Conservation (phyloP, 2,329 filamentous ascomycete species). For the Trichoderma oligosporum region DNA sequence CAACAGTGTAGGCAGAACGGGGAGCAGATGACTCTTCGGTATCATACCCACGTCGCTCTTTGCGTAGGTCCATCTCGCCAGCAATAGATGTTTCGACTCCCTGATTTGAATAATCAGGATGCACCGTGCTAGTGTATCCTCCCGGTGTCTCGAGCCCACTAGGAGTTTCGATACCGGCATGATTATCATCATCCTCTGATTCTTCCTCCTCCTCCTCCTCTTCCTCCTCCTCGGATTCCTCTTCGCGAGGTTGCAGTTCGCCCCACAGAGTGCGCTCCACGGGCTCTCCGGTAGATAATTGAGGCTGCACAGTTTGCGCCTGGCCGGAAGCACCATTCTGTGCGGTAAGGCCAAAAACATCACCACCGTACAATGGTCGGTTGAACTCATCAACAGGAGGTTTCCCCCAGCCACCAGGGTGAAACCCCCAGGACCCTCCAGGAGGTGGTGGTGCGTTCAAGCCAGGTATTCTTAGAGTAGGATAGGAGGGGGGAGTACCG, state of each 20-base stretch:
- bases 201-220: constrained; percentile 76
- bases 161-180: constrained; percentile 67
- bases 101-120: constrained; percentile 69
- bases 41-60: constrained; percentile 74
- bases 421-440: constrained; percentile 90
- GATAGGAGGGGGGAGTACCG: constrained; percentile 90
- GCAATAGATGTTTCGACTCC: constrained; percentile 68
- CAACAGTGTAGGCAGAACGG: constrained; percentile 79
- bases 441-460: constrained; percentile 89
- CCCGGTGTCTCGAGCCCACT: constrained; percentile 76
- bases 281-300: constrained; percentile 60
- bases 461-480: constrained; percentile 89
- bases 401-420: constrained; percentile 93
- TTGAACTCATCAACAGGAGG: constrained; percentile 93
- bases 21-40: constrained; percentile 76
- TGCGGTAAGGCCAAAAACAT: constrained; percentile 77
- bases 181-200: constrained; percentile 59
- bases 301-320: constrained; percentile 37
- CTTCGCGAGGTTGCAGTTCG: constrained; percentile 76
- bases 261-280: constrained; percentile 90
- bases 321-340: constrained; percentile 39
- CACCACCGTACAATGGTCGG: constrained; percentile 84
- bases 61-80: constrained; percentile 88
- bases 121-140: constrained; percentile 74
- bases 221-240: constrained; percentile 70